These are phyloP conservation scores for Mycena epipterygia DNA, from an alignment of 768 basidiomycete species.

Conservation along the genomic window DNA sequence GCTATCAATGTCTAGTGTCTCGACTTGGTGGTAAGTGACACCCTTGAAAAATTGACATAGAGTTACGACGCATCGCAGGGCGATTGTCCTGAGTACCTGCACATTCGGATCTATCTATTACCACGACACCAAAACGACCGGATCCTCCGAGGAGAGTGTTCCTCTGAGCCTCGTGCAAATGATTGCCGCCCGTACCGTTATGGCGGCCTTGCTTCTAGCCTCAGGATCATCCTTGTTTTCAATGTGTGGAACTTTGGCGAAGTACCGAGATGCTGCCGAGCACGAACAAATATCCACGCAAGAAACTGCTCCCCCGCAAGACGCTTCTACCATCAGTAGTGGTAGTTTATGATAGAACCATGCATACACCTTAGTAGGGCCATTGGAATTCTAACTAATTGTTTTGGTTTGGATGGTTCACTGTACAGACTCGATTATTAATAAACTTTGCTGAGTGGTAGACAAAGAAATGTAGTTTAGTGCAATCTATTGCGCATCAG, in stretches of 20 bases:
- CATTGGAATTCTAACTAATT: no score
- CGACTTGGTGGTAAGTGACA: constrained; percentile 25
- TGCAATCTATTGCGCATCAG: no score
- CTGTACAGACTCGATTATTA: no score
- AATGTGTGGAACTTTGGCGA: constrained; percentile 13
- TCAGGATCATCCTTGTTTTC: not conserved
- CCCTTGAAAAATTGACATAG: not conserved
- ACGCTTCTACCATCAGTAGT: no score
- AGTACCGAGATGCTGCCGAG: not conserved
- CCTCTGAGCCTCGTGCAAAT: constrained; percentile 7
- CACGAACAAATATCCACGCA: not conserved
- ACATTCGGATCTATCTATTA: constrained; percentile 16
- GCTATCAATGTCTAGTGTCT: constrained; percentile 18
- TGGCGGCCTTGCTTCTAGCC: not conserved
- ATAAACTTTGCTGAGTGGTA: no score
- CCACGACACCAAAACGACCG: constrained; percentile 6
- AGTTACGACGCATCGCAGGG: not conserved
- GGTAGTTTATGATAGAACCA: no score
- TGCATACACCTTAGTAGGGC: no score
- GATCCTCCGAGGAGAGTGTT: not conserved
- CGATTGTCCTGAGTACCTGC: not conserved
- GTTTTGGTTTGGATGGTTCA: no score
- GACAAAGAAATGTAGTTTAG: no score
- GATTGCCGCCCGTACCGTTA: constrained; percentile 7
- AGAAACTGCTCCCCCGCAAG: not conserved